Base-by-base conservation (phyloP, 2,329 filamentous ascomycete genomes). In the Mollisiaceae sp. region DNA sequence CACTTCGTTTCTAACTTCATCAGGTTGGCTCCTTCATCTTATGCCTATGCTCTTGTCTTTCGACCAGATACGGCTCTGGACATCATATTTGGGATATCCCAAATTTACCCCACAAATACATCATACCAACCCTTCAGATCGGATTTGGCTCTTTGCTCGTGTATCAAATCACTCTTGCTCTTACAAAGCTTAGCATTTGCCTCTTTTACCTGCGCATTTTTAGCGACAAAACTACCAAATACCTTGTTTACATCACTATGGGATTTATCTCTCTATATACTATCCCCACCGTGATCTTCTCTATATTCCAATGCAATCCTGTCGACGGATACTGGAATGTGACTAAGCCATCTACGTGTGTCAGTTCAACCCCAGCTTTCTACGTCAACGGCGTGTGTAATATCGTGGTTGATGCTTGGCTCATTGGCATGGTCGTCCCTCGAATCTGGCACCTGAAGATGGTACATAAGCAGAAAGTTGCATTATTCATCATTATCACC, bases 151-250 rank as follows among this genome's bases (percentile, higher is more conserved):
- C 54, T 15, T 60, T 64, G 0, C 38, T 67, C 2, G n/a, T 65
- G 22, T 67, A 65, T 24, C 65, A 65, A 52, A 27, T 45, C 20
- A 54, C 65, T 8, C 38, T 65, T 22, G 55, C 43, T 39, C 54
- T 64, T 6, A 67, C 63, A 4, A 67, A 67, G 43, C 20, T 67
- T 20, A 47, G 55, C 32, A 65, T 65, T 24, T 59, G 63, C 27
- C 41, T 52, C 2, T 58, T 67, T 32, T 63, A 67, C 22, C 56
- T 67, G 39, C 65, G 65, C 35, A 38, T 67, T 20, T 67, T 67
- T 39, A 55, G 22, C 27, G 63, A 65, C 32, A 22, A 41, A 52
- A 60, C 20, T 27, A 65, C 60, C 18, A 62, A 59, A 55, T 14
- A 18, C 9, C 32, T 67, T 14, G 43, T 63, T 6, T 65, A 61